Evolutionary conservation across 2,329 filamentous ascomycete genomes (phyloP), one percentile per base, ranked within the genome.

Genomic region (Fusarium sp.): DNA sequence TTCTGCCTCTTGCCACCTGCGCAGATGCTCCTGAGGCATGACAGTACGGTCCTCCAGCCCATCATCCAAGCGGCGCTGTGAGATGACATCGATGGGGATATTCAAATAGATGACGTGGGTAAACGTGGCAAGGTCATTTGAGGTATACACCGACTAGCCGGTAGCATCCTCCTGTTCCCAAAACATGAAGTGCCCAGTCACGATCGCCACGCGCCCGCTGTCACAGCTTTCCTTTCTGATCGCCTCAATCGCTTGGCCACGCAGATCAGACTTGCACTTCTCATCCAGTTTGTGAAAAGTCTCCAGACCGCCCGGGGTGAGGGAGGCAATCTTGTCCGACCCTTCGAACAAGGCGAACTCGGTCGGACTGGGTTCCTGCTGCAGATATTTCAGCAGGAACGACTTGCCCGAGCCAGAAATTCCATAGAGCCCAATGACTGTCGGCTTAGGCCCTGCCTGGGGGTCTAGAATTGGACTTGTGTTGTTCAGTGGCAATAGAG

Each of bases 31-130:
- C 80, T n/a, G 33, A 40, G 10, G 77, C 67, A 0, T 83, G 32
- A 83, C 80, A 5, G 25, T 86, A 82, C 0, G 68, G 5, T 87
- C 76, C 69, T 83, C 83, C n/a, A 67, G 35, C 1, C n/a, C 74
- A 71, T 91, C 87, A 0, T 79, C 62, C 0, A 35, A 40, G 20
- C 84, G 81, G 20, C 82, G 84, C 47, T 84, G 60, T 1, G 69
- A 69, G 20, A 91, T 79, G 1, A 79, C 30, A 2, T 84, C 74
- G 1, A 82, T 70, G 2, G 82, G 73, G 1, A 84, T 74, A 50
- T 88, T 79, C 33, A 92, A 74, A 73, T 92, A 92, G 15, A 92
- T 47, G 15, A 93, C 88, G 72, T 92, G 89, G 0, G 88, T 90
- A 76, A 85, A 92, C 0, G 79, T 83, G 0, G 81, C 56, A 6